Evolutionary conservation across 2,329 filamentous ascomycete species (phyloP).

Genomic region (Hansfordia pulvinata): DNA sequence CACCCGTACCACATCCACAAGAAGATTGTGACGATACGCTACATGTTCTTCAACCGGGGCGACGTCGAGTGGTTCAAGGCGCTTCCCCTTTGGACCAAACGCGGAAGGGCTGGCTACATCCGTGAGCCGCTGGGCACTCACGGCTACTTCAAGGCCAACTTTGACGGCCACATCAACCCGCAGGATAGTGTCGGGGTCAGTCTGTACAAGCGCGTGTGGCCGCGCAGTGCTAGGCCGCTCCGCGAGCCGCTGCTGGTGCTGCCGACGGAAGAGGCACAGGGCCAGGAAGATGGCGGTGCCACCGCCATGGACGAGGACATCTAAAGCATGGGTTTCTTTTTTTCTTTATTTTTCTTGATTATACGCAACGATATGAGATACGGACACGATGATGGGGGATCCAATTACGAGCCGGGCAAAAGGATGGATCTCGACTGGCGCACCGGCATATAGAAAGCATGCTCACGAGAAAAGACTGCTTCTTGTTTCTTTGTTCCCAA

Average conservation of each 20-base stretch:
- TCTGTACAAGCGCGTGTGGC: conserved; percentile 76
- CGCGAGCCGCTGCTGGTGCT: conserved; percentile 26
- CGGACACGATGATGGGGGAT: too few relatives aligned
- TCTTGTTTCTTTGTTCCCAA: too few relatives aligned
- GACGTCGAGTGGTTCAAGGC: conserved; percentile 98
- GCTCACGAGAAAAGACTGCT: too few relatives aligned
- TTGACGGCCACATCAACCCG: conserved; percentile 90
- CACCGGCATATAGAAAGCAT: too few relatives aligned
- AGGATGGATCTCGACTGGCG: too few relatives aligned
- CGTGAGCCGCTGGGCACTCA: conserved; percentile 93
- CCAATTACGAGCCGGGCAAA: too few relatives aligned
- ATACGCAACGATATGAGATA: too few relatives aligned
- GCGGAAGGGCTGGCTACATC: conserved; percentile 78
- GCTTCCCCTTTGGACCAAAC: conserved; percentile 82
- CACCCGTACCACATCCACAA: conserved; percentile 99
- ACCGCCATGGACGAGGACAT: conserved; percentile 29
- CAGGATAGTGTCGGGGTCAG: conserved; percentile 89
- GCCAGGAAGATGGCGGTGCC: conserved; percentile 15
- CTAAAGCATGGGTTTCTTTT: conserved; percentile 5
- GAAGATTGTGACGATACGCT: conserved; percentile 88
- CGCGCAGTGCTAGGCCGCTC: conserved; percentile 46
- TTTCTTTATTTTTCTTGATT: too few relatives aligned
- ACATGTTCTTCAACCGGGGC: conserved; percentile 98
- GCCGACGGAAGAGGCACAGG: conserved; percentile 5
- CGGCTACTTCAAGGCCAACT: conserved; percentile 99